Evolutionary conservation across 306 rosid genomes (phyloP).

Genomic region (Lathyrus aphaca): DNA sequence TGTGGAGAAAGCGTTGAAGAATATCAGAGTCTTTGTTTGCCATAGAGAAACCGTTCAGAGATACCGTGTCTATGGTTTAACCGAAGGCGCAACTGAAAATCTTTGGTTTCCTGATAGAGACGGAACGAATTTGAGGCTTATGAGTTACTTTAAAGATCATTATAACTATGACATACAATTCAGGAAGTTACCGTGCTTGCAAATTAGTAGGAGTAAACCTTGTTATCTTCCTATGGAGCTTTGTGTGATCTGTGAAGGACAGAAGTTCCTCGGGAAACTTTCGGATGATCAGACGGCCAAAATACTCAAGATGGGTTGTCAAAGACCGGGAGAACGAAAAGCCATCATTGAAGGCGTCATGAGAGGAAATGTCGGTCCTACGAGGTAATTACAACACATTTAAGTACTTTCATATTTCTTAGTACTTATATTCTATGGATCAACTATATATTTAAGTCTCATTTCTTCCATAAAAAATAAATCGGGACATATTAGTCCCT

Average conservation of each 20-base stretch:
- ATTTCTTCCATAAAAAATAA: neutral
- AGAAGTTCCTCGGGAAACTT: conserved; percentile 86
- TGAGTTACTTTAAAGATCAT: conserved; percentile 88
- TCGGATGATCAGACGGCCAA: conserved; percentile 93
- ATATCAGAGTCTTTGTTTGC: conserved; percentile 87
- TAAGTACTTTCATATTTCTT: conserved; percentile 30
- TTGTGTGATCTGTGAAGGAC: conserved; percentile 95
- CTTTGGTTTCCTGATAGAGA: conserved; percentile 91
- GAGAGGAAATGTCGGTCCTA: conserved; percentile 82
- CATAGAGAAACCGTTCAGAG: conserved; percentile 94
- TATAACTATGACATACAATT: conserved; percentile 89
- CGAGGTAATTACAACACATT: conserved; percentile 57
- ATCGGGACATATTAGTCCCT: neutral
- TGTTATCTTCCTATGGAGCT: conserved; percentile 99
- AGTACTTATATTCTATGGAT: conserved; percentile 24
- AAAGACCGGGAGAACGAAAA: conserved; percentile 85
- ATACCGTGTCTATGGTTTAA: conserved; percentile 82
- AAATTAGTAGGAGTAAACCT: conserved; percentile 87
- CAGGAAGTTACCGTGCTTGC: conserved; percentile 88
- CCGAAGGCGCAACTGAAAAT: conserved; percentile 87
- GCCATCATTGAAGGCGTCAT: conserved; percentile 79
- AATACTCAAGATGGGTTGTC: conserved; percentile 97
- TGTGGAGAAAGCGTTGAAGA: conserved; percentile 89
- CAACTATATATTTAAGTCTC: conserved; percentile 3
- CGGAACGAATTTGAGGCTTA: conserved; percentile 76